Evolutionary conservation across 768 basidiomycete species (phyloP), one percentile per base, ranked within the genome.

Genomic region (Ramaria sp.): DNA sequence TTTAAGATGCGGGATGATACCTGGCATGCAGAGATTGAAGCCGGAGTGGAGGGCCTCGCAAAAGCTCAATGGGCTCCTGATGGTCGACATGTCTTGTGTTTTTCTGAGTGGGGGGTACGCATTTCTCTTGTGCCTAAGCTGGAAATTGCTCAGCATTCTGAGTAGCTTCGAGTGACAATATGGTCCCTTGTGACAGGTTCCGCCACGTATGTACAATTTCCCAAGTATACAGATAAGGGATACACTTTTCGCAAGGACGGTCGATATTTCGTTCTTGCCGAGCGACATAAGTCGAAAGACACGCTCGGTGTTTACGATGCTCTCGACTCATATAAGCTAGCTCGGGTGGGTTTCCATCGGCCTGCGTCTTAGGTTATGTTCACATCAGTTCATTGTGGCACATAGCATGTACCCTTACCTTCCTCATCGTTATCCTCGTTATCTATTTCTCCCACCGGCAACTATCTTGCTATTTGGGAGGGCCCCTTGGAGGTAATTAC

Each of bases 51-150:
- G 72, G 85, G 93, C 10, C 78, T 96, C 48, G 77, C 82, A 18
- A 88, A 81, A 63, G 88, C 85, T 16, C 89, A 94, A 63, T 97
- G 93, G 93, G 87, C 86, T 0, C 88, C 85, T 2, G 87, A 86
- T 63, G 90, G 90, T 15, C 76, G 87, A 36, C 81, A 79, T 15
- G 72, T 96, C 4, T 69, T 96, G 28, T 94, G 88, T 62, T 97
- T 93, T 68, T 93, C 90, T 3, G 88, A 93, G 61, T 89, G 89
- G 85, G 89, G 87, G 61, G 93, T 94, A 70, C 73, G 92, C 53
- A 25, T 30, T 50, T 36, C 36, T 43, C 34, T 34, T 52, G 10
- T 16, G 51, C 44, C 32, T 34, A 34, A 34, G 50, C 48, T 57
- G 38, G 38, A 57, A 39, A 38, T 16, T 24, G 56, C 15, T 7